phyloP scores from a whole-genome alignment of 2,329 filamentous ascomycete species.

The Monilinia laxa region DNA sequence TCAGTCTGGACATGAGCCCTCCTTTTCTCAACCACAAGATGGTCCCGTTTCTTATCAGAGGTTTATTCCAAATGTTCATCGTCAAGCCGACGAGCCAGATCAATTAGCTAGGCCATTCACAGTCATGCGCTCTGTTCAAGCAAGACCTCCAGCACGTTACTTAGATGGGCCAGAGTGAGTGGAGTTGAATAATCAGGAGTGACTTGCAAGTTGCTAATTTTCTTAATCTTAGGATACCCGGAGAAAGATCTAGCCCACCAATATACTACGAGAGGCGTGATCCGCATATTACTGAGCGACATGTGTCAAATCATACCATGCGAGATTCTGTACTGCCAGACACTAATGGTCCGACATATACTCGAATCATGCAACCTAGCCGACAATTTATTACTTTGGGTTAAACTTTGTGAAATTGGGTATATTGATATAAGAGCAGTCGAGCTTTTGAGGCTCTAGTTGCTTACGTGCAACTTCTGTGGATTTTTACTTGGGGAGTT shows the following conservation, averaged over 20 bases:
- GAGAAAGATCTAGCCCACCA: constrained; percentile 25
- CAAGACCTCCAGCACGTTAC: constrained; percentile 35
- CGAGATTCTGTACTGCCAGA: constrained; percentile 20
- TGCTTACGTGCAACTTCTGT: neutral
- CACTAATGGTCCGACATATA: constrained; percentile 21
- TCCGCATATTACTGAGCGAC: constrained; percentile 16
- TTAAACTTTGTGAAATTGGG: constrained; percentile 7
- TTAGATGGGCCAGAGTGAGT: constrained; percentile 37
- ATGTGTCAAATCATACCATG: constrained; percentile 4
- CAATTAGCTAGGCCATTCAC: constrained; percentile 29
- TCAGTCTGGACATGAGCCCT: constrained; percentile 36
- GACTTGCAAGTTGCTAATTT: constrained; percentile 29
- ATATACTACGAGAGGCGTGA: constrained; percentile 24
- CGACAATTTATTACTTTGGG: constrained; percentile 31
- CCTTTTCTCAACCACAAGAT: constrained; percentile 29
- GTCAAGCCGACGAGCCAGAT: constrained; percentile 25
- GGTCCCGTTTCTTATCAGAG: constrained; percentile 31
- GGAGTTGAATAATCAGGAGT: neutral
- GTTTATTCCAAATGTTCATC: constrained; percentile 27
- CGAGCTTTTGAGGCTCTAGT: too few relatives aligned
- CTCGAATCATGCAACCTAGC: constrained; percentile 25
- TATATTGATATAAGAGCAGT: neutral
- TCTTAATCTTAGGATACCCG: constrained; percentile 23
- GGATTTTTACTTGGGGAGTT: neutral
- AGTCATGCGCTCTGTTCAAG: constrained; percentile 26